Conservation (phyloP, 192 early-diverging fungal genomes). For the Coemansia sp. region DNA sequence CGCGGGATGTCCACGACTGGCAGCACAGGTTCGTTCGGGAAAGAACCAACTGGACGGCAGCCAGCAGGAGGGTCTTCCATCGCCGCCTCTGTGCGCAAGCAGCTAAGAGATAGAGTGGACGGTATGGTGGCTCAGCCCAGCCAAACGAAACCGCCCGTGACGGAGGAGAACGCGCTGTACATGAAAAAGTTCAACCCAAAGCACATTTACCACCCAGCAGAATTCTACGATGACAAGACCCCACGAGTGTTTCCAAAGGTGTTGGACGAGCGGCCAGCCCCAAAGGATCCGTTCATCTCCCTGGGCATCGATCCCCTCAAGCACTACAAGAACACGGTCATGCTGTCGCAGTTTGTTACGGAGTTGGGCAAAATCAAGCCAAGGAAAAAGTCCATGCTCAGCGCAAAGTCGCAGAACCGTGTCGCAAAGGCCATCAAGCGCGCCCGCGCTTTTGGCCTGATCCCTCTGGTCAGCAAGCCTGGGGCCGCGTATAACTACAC, state of each 20-base stretch:
- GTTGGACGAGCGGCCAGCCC: neutral
- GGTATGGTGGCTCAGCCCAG: slow-evolving; percentile 1
- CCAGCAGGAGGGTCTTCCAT: neutral
- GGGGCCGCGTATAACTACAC: slow-evolving; percentile 24
- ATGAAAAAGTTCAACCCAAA: slow-evolving; percentile 12
- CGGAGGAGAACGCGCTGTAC: slow-evolving; percentile 27
- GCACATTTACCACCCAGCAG: slow-evolving; percentile 33
- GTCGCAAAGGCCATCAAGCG: slow-evolving; percentile 65
- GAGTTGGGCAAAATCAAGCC: slow-evolving; percentile 67
- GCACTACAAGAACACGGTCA: slow-evolving; percentile 57
- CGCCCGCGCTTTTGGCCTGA: slow-evolving; percentile 61
- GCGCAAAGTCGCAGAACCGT: slow-evolving; percentile 63
- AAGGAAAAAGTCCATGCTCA: slow-evolving; percentile 61
- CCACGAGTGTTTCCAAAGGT: slow-evolving; percentile 2
- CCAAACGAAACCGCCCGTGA: slow-evolving; percentile 6
- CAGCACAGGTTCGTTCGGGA: neutral
- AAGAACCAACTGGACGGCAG: neutral
- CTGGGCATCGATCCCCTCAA: slow-evolving; percentile 46
- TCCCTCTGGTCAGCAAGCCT: slow-evolving; percentile 51
- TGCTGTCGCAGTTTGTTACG: slow-evolving; percentile 63
- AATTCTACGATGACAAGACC: slow-evolving; percentile 25
- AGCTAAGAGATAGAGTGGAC: slow-evolving; percentile 16
- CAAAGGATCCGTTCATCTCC: slow-evolving; percentile 38
- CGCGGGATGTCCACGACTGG: neutral
- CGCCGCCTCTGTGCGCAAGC: neutral